Conservation (phyloP, 1,284 basidiomycete species). For the Moesziomyces globuligerus region DNA sequence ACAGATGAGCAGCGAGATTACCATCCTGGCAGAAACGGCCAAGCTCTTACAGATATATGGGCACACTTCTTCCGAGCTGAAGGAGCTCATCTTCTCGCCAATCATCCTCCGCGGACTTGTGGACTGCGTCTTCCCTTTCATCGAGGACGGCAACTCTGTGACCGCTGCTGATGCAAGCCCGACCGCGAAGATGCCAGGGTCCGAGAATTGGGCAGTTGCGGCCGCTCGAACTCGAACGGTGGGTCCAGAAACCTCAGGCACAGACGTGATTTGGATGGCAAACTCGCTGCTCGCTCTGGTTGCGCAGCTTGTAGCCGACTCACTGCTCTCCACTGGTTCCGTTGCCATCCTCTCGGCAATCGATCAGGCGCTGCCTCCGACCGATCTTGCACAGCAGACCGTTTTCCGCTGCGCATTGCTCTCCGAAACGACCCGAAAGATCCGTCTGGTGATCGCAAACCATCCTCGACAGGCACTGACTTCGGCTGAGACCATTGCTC, state of each 20-base stretch:
- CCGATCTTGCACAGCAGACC: conserved; percentile 39
- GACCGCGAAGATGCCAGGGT: not conserved
- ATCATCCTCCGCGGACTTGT: conserved; percentile 53
- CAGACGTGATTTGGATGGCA: conserved; percentile 12
- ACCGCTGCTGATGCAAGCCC: not conserved
- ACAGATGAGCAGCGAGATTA: conserved; percentile 26
- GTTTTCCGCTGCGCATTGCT: conserved; percentile 32
- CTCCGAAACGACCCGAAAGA: conserved; percentile 9
- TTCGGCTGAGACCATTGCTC: conserved; percentile 19
- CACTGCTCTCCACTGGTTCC: conserved; percentile 41
- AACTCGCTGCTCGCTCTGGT: conserved; percentile 35
- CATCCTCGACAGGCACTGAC: conserved; percentile 9
- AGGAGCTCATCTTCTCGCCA: conserved; percentile 57
- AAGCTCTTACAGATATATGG: conserved; percentile 43
- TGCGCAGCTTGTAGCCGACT: conserved; percentile 35
- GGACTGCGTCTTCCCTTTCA: conserved; percentile 44
- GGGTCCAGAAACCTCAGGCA: not conserved
- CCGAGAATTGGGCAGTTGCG: not conserved
- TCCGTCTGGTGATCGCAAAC: conserved; percentile 8
- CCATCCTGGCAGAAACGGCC: conserved; percentile 41
- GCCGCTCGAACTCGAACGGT: not conserved
- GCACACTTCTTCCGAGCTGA: conserved; percentile 14
- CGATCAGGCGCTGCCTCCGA: conserved; percentile 39
- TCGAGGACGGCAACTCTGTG: not conserved
- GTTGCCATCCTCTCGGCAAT: conserved; percentile 39